phyloP scores from a whole-genome alignment of 208 protist genomes.

The Naegleria lovaniensis region DNA sequence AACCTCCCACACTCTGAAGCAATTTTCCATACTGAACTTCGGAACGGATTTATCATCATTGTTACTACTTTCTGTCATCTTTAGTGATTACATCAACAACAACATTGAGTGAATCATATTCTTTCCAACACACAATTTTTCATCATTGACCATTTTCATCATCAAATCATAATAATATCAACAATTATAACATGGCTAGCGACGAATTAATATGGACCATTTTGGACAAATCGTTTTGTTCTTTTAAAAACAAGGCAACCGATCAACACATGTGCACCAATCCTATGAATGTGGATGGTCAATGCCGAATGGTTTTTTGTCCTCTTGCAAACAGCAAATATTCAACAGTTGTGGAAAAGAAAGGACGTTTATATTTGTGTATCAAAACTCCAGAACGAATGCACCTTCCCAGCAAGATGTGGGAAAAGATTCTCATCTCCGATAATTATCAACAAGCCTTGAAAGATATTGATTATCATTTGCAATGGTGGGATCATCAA shows the following conservation, averaged over 20 bases:
- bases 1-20: too few relatives aligned
- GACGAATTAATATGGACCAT: constrained; percentile 24
- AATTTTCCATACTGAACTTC: too few relatives aligned
- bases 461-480: constrained; percentile 81
- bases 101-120: not conserved
- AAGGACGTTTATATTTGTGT: constrained; percentile 92
- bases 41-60: too few relatives aligned
- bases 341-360: constrained; percentile 93
- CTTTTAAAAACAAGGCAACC: not conserved
- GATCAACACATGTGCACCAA: constrained; percentile 83
- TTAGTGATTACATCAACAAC: too few relatives aligned
- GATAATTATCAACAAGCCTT: constrained; percentile 89
- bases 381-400: constrained; percentile 97
- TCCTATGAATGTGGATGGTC: constrained; percentile 94
- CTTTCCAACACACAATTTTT: not conserved
- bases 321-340: constrained; percentile 97
- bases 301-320: constrained; percentile 92
- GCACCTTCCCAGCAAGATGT: constrained; percentile 91
- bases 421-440: constrained; percentile 95
- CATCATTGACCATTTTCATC: too few relatives aligned
- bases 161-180: not conserved
- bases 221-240: constrained; percentile 26
- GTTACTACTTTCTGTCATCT: too few relatives aligned
- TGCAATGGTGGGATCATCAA: constrained; percentile 90
- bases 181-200: not conserved